Evolutionary conservation across 2,329 filamentous ascomycete genomes (phyloP), one percentile per base, ranked within the genome.

Genomic region (Trichoderma koningiopsis): DNA sequence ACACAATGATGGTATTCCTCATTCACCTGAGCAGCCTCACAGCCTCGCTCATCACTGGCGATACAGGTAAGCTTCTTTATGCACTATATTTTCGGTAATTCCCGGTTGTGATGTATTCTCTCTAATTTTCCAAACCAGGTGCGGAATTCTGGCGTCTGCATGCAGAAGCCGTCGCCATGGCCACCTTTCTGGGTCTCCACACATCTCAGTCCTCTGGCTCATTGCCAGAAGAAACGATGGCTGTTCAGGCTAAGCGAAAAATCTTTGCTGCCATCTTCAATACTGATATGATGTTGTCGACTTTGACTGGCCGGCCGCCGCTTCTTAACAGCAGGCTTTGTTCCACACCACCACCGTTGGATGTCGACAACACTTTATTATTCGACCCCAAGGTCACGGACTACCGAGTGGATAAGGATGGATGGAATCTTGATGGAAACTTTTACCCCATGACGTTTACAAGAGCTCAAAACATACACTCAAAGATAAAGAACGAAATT

Each of bases 101-200:
- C 1, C n/a, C 1, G 19, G 2, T 13, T 24, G 16, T 37, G 1
- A 14, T 24, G 11, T 13, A 13, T 24, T 13, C 6, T 55, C 24
- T 58, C 55, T 59, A 52, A 66, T 22, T 19, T 27, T n/a, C 3
- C 16, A 37, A n/a, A 13, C 1, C 19, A 71, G 70, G 70, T n/a
- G 53, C 68, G 3, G 68, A 57, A 37, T 65, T 66, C 10, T 66
- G 47, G 35, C 58, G 70, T 14, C 27, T 57, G 19, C 70, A 71
- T 55, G 70, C 66, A 13, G 70, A 71, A 5, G 49, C 53, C 13
- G 31, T 67, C 11, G 56, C 66, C 19, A 19, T 71, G 56, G 35
- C 60, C n/a, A 71, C 70, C 13, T 71, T 70, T n/a, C 70, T 71
- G 3, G 70, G 70, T n/a, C 56, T 71, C 27, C 70, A 71, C 47